Percentiles rank a stretch among this genome's conserved stretches.
Conservation (phyloP, 2,329 filamentous ascomycete species). For the Emmonsia crescens region DNA sequence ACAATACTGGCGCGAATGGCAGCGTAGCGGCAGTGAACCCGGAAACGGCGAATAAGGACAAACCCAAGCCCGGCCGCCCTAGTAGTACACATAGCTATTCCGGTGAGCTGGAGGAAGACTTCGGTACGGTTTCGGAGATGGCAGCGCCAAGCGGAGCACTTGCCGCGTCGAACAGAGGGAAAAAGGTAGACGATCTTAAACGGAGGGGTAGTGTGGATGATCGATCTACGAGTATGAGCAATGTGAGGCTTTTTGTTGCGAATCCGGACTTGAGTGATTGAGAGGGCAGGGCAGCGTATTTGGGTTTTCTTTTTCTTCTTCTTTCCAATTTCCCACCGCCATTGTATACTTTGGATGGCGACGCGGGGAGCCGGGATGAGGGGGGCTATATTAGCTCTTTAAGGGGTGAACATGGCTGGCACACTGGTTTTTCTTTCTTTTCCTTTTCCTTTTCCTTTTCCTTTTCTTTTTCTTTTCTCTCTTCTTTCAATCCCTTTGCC, state of each 20-base stretch:
- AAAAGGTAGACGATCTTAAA: slow-evolving; percentile 34
- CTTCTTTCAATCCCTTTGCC: neutral
- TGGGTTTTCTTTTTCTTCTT: slow-evolving; percentile 4
- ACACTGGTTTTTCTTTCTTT: too few relatives aligned
- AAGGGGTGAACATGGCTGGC: neutral
- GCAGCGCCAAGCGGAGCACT: slow-evolving; percentile 32
- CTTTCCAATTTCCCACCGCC: neutral
- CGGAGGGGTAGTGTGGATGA: slow-evolving; percentile 40
- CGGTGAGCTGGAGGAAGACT: slow-evolving; percentile 40
- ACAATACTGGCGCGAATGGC: neutral
- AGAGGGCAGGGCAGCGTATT: neutral
- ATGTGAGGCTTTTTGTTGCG: slow-evolving; percentile 37
- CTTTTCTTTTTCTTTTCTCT: slow-evolving; percentile 7
- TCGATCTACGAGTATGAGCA: slow-evolving; percentile 37
- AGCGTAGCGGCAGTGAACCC: neutral
- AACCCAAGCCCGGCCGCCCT: slow-evolving; percentile 18
- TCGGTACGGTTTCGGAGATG: slow-evolving; percentile 45
- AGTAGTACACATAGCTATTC: slow-evolving; percentile 22
- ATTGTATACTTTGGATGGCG: neutral
- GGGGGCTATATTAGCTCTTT: neutral
- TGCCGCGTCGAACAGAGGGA: slow-evolving; percentile 28
- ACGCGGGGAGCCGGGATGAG: neutral
- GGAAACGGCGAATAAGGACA: slow-evolving; percentile 3
- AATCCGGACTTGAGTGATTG: slow-evolving; percentile 38
- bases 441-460: slow-evolving; percentile 2